These are phyloP conservation scores for Fusarium chuoi DNA, from an alignment of 2,329 filamentous ascomycete genomes.

Conservation along the genomic window DNA sequence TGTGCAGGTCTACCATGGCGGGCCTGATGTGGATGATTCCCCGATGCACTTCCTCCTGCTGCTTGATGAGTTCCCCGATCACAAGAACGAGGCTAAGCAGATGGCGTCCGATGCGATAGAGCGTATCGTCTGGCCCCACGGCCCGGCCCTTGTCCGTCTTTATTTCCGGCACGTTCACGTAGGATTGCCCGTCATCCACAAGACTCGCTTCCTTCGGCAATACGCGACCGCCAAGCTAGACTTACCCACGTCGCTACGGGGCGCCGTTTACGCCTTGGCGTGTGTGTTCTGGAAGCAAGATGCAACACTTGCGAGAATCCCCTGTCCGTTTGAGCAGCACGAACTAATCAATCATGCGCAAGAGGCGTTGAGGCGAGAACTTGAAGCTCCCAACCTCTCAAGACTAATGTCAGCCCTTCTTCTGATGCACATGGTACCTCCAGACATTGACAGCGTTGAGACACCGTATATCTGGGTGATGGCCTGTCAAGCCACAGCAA, in stretches of 20 bases:
- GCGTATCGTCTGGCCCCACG: constrained; percentile 53
- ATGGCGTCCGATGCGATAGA: constrained; percentile 56
- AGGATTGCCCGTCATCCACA: constrained; percentile 56
- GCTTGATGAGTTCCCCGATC: constrained; percentile 56
- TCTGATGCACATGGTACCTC: constrained; percentile 57
- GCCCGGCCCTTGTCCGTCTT: constrained; percentile 54
- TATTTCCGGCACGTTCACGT: constrained; percentile 60
- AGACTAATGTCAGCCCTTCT: constrained; percentile 59
- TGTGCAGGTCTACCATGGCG: constrained; percentile 54
- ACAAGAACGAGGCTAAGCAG: constrained; percentile 52
- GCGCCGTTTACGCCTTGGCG: constrained; percentile 57
- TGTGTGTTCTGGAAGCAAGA: constrained; percentile 56
- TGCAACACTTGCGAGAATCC: constrained; percentile 37
- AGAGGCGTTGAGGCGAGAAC: constrained; percentile 55
- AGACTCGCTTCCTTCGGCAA: constrained; percentile 54
- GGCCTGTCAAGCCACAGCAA: constrained; percentile 55
- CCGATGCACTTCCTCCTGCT: constrained; percentile 59
- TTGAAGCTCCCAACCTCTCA: constrained; percentile 58
- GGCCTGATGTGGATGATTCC: constrained; percentile 47
- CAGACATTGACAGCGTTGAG: constrained; percentile 58
- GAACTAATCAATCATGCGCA: constrained; percentile 55
- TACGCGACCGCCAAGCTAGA: constrained; percentile 51
- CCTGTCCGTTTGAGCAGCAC: constrained; percentile 53
- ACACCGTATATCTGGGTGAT: constrained; percentile 58
- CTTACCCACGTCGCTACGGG: constrained; percentile 57